phyloP scores from a whole-genome alignment of 2,329 filamentous ascomycete genomes.

The Bipolaris sorokiniana region DNA sequence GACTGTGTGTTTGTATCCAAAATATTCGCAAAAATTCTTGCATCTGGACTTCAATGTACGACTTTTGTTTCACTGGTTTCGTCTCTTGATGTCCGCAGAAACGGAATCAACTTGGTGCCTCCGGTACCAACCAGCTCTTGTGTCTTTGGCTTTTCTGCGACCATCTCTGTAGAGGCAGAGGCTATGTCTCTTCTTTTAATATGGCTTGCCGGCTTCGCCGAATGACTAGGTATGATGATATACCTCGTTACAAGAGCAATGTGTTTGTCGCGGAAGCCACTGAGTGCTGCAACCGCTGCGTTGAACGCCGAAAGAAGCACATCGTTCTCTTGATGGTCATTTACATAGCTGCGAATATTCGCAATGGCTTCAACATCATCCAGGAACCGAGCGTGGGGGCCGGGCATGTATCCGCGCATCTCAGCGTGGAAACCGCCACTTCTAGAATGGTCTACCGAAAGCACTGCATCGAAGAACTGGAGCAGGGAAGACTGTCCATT shows the following conservation, averaged over 20 bases:
- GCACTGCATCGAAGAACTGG: conserved; percentile 60
- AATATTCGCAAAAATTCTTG: background rate
- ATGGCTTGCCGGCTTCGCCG: conserved; percentile 28
- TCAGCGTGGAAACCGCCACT: conserved; percentile 48
- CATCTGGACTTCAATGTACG: conserved; percentile 1
- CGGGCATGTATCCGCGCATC: conserved; percentile 63
- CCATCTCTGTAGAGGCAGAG: conserved; percentile 52
- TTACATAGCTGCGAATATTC: conserved; percentile 56
- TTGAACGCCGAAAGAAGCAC: conserved; percentile 55
- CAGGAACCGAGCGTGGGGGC: conserved; percentile 59
- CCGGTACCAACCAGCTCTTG: conserved; percentile 57
- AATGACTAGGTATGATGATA: conserved; percentile 55
- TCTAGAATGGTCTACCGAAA: conserved; percentile 58
- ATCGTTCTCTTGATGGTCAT: conserved; percentile 39
- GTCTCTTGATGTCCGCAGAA: conserved; percentile 59
- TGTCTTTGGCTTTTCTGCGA: conserved; percentile 38
- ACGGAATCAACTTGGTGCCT: conserved; percentile 61
- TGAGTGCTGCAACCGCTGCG: conserved; percentile 53
- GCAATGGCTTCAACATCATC: conserved; percentile 53
- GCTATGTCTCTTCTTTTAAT: conserved; percentile 51
- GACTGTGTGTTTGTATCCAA: background rate
- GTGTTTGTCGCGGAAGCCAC: conserved; percentile 58
- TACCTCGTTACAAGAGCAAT: conserved; percentile 61
- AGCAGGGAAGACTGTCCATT: conserved; percentile 63
- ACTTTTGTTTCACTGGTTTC: conserved; percentile 54